Base-by-base conservation (phyloP, 2,329 filamentous ascomycete species). In the Colletotrichum spinosum region DNA sequence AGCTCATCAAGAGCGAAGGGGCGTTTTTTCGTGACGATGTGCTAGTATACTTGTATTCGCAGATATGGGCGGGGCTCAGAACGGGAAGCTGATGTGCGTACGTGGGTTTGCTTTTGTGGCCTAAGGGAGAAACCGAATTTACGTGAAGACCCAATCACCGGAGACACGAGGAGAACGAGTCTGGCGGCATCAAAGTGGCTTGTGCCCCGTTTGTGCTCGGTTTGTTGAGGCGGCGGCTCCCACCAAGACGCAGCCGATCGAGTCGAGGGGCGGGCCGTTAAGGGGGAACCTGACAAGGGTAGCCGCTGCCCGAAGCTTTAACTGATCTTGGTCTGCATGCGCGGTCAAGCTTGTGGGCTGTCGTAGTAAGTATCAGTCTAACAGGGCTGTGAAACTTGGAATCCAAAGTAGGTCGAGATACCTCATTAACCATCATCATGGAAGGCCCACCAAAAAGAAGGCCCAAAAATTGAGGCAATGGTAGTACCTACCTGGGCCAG, bases 211-310 rank as follows among this genome's bases (percentile, higher is more conserved):
- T 61, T 55, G 57, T 62, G 63, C 63, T 38, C 35, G 39, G 63
- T 62, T 66, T 66, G 63, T 66, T 66, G 63, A 63, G 63, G 55
- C 44, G 44, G 42, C 54, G 60, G 52, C 58, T 53, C 63, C 62
- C 58, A 66, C 63, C 63, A 66, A 56, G 46, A 46, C 17, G 46
- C 46, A 46, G 59, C 46, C 46, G 53, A 45, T 34, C 15, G 37
- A 57, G 58, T 53, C 63, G 57, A 63, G 48, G 45, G 15, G 15
- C 15, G 15, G 15, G 15, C 15, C 15, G 15, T 15, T 15, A 15
- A 15, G 15, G 15, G 15, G 8, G 48, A 37, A 62, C 56, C 63
- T 34, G 44, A 44, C 46, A 66, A 63, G 63, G 52, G 48, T 57
- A 57, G 63, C 58, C 49, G 63, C 38, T 25, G 25, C 25, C 25